Evolutionary conservation across 2,329 filamentous ascomycete species (phyloP).

Genomic region (Calycina marina): DNA sequence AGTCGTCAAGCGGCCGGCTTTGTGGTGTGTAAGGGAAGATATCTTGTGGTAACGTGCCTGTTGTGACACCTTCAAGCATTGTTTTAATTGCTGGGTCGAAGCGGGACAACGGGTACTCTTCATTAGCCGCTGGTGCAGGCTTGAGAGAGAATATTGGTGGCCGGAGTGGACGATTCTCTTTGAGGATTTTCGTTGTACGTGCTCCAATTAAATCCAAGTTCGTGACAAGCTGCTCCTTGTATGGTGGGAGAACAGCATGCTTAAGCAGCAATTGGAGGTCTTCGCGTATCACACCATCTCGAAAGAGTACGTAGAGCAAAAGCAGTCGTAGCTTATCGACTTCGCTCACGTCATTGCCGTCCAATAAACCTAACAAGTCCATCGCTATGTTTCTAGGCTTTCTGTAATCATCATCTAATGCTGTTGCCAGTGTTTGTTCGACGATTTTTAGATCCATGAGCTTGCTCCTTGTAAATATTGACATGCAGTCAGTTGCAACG

Average conservation of each 20-base stretch:
- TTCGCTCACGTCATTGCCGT: constrained; percentile 60
- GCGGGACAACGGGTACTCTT: constrained; percentile 76
- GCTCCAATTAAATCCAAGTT: constrained; percentile 77
- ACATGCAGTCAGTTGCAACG: constrained; percentile 98
- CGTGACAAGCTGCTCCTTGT: constrained; percentile 56
- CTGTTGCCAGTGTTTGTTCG: constrained; percentile 84
- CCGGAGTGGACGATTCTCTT: constrained; percentile 55
- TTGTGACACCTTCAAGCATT: constrained; percentile 64
- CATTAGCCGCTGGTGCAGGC: constrained; percentile 37
- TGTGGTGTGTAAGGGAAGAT: constrained; percentile 60
- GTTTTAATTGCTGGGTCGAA: constrained; percentile 71
- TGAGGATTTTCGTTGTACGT: constrained; percentile 55
- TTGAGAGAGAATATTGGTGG: constrained; percentile 61
- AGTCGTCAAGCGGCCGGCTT: constrained; percentile 52
- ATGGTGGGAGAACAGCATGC: constrained; percentile 63
- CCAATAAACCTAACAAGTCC: constrained; percentile 72
- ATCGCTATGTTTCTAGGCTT: constrained; percentile 84
- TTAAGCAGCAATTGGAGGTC: constrained; percentile 75
- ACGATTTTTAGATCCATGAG: constrained; percentile 74
- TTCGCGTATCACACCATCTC: constrained; percentile 68
- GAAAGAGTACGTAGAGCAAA: constrained; percentile 72
- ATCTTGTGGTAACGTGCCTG: constrained; percentile 49
- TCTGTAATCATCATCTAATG: constrained; percentile 80
- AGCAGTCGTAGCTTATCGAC: constrained; percentile 74
- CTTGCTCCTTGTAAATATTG: constrained; percentile 72